Evolutionary conservation across 2,329 filamentous ascomycete species (phyloP).

Genomic region (Sporothrix curviconia): DNA sequence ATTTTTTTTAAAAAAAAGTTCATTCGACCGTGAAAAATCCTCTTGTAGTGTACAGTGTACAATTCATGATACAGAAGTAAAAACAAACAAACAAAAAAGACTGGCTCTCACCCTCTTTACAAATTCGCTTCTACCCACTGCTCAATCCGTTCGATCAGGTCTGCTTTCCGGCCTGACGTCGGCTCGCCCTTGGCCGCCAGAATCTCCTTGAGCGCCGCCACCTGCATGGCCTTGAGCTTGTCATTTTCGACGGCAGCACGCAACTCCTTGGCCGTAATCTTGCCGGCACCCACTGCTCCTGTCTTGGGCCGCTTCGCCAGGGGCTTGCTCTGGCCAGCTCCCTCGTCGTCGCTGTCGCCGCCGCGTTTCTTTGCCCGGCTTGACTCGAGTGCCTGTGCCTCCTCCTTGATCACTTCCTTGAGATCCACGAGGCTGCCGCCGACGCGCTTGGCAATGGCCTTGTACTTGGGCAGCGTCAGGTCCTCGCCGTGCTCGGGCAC

Average conservation of each 20-base stretch:
- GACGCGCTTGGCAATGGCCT: conserved; percentile 82
- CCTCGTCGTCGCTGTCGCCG: conserved; percentile 36
- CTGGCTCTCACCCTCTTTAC: conserved; percentile 4
- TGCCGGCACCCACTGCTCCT: conserved; percentile 29
- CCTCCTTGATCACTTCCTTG: conserved; percentile 60
- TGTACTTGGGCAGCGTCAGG: conserved; percentile 75
- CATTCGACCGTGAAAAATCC: too few species aligned
- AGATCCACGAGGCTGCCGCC: conserved; percentile 74
- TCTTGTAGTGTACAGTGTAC: not conserved
- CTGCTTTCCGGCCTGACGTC: conserved; percentile 46
- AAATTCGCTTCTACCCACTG: conserved; percentile 48
- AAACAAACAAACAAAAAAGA: not conserved
- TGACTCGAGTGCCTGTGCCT: conserved; percentile 35
- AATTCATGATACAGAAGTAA: too few species aligned
- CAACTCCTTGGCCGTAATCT: conserved; percentile 38
- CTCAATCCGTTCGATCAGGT: conserved; percentile 49
- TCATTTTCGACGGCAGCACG: conserved; percentile 42
- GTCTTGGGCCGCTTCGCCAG: conserved; percentile 49
- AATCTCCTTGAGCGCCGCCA: conserved; percentile 45
- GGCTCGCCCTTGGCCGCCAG: conserved; percentile 42
- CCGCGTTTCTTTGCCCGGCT: conserved; percentile 46
- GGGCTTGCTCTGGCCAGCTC: conserved; percentile 25
- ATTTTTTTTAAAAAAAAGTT: too few species aligned
- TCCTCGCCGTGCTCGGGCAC: conserved; percentile 68
- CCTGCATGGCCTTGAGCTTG: conserved; percentile 47